Conservation (phyloP, 108 stramenopile genomes). For the Heterococcus sp. region DNA sequence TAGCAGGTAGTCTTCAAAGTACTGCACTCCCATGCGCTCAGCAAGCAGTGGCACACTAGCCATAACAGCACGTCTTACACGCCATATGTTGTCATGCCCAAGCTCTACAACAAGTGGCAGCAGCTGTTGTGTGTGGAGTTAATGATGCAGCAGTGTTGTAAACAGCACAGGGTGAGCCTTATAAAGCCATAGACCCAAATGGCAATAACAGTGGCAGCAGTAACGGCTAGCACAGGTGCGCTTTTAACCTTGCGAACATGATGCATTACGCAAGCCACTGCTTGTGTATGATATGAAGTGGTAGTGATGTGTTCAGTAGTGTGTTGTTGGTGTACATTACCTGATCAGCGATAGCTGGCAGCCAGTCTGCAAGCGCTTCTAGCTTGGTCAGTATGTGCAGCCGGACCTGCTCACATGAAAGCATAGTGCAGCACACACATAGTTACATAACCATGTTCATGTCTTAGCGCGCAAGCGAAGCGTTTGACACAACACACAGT, state of each 20-base stretch:
- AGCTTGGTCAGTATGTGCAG: slow-evolving; percentile 37
- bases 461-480: too few species aligned
- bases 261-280: too few species aligned
- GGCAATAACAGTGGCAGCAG: too few species aligned
- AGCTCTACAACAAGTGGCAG: slow-evolving; percentile 45
- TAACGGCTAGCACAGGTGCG: too few species aligned
- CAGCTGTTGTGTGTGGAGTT: slow-evolving; percentile 8
- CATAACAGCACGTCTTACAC: slow-evolving; percentile 42
- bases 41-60: slow-evolving; percentile 39
- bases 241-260: too few species aligned
- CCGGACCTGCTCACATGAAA: slow-evolving; percentile 17
- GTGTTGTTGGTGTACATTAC: slow-evolving; percentile 1
- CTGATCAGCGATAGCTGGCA: slow-evolving; percentile 49
- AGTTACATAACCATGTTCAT: too few species aligned
- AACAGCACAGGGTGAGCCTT: too few species aligned
- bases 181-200: too few species aligned
- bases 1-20: slow-evolving; percentile 45
- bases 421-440: neutral
- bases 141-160: too few species aligned
- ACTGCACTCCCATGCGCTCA: slow-evolving; percentile 33
- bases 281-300: too few species aligned
- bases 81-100: slow-evolving; percentile 45
- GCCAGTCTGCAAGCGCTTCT: slow-evolving; percentile 32
- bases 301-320: too few species aligned
- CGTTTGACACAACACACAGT: too few species aligned